Evolutionary conservation across 1,284 basidiomycete genomes (phyloP).

Genomic region (Naganishia sp.): DNA sequence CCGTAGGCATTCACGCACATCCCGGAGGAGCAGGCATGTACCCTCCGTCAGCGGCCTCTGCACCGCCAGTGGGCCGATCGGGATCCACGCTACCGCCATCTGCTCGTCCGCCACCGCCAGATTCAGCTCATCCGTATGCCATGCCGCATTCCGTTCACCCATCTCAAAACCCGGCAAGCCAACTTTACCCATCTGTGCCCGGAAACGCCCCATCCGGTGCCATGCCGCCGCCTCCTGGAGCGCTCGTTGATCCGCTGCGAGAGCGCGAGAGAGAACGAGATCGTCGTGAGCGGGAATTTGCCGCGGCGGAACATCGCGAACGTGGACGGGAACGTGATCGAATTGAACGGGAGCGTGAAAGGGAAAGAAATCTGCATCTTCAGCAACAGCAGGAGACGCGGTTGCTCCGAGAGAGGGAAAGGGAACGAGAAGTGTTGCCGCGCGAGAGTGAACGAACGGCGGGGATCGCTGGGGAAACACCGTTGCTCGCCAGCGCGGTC

Average conservation of each 20-base stretch:
- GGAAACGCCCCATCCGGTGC: background rate
- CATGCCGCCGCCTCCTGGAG: slow-evolving; percentile 3
- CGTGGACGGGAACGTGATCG: slow-evolving; percentile 25
- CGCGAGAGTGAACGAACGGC: background rate
- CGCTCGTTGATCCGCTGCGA: background rate
- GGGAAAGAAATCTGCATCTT: slow-evolving; percentile 10
- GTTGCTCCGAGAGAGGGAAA: background rate
- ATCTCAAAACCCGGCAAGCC: background rate
- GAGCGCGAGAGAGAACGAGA: slow-evolving; percentile 7
- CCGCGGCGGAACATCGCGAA: slow-evolving; percentile 23
- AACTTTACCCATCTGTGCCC: background rate
- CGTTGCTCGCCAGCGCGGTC: background rate
- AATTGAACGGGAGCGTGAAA: slow-evolving; percentile 14
- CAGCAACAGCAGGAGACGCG: background rate
- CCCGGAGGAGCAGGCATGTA: too few species aligned
- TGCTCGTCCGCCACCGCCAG: background rate
- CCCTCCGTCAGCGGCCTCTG: background rate
- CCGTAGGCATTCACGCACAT: too few species aligned
- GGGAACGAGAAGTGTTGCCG: background rate
- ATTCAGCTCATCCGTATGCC: background rate
- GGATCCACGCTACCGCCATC: slow-evolving; percentile 6
- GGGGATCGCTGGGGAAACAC: background rate
- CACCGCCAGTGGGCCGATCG: background rate
- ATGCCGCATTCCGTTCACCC: background rate
- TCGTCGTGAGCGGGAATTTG: slow-evolving; percentile 8